phyloP scores from a whole-genome alignment of 805 yeast genomes.

The Nakazawaea ishiwadae region DNA sequence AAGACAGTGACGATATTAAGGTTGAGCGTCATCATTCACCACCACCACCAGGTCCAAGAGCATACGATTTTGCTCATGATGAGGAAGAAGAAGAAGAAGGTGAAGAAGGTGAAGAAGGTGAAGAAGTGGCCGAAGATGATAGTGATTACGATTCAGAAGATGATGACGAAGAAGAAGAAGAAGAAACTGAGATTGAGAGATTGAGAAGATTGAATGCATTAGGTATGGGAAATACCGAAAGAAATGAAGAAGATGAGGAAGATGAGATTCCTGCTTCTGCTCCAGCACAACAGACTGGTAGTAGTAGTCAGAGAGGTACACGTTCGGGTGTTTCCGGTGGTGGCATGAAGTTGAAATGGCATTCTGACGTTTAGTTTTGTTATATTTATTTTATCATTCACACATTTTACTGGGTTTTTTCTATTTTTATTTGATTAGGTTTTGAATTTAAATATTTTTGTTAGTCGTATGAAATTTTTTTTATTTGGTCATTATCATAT shows the following conservation, averaged over 20 bases:
- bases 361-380: slow-evolving; percentile 6
- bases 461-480: too few relatives aligned
- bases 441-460: too few relatives aligned
- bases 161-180: slow-evolving; percentile 22
- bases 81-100: slow-evolving; percentile 19
- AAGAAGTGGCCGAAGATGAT: slow-evolving; percentile 10
- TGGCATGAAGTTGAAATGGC: slow-evolving; percentile 10
- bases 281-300: background rate
- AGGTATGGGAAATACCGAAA: slow-evolving; percentile 16
- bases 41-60: background rate
- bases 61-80: slow-evolving; percentile 9
- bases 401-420: background rate
- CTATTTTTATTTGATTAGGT: too few relatives aligned
- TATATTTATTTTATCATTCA: background rate
- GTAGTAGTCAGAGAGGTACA: too few relatives aligned
- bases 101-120: slow-evolving; percentile 16
- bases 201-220: slow-evolving; percentile 27
- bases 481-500: too few relatives aligned
- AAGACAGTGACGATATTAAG: too few relatives aligned
- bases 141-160: slow-evolving; percentile 15
- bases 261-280: slow-evolving; percentile 14
- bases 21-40: background rate
- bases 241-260: slow-evolving; percentile 34
- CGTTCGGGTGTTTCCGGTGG: too few relatives aligned
- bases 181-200: slow-evolving; percentile 22